Base-by-base conservation (phyloP, 352 stramenopile species). In the Pythium monospermum region DNA sequence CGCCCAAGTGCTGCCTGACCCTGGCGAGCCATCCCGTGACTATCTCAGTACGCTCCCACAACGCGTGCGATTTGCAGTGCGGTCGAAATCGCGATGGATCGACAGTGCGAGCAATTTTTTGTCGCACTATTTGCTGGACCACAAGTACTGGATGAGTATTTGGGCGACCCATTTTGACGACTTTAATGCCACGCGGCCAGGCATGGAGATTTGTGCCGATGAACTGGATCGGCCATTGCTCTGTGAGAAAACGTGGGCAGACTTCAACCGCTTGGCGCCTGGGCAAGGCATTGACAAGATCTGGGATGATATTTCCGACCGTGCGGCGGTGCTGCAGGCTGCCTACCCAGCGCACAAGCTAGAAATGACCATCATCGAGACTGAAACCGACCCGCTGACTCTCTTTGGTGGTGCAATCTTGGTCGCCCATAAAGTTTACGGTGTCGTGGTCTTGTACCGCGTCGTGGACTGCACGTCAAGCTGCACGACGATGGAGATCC, bases 241-340 rank as follows among this genome's bases (percentile, higher is more conserved):
- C 12, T 67, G 59, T 23, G 59, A 67, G 28, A 67, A 67, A 37
- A 61, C 59, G 2, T 67, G 59, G 59, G 59, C 59, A 12, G 59
- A 67, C 28, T 67, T 67, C 44, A 38, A 52, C 12, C 59, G 59
- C 28, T 33, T 67, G 18, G 28, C 46, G 11, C 58, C 58, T 0
- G 19, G 27, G 7, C 27, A 49, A 12, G 42, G 27, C 22, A 46
- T 63, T n/a, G 59, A 67, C 35, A 67, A 67, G 53, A 59, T 67
- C 47, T 67, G 59, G 59, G 47, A 55, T 27, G 53, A 67, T 32
- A 53, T 67, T 23, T 57, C 52, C 5, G 36, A 54, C n/a, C 52
- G 48, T 18, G 53, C 59, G 13, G 59, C 48, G 8, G 18, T 36
- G 11, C 33, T 67, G 22, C 59, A 67, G 37, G 23, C 11, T 1